Evolutionary conservation across 495 filamentous ascomycete species (phyloP).

Genomic region (Sordaria brevicollis): DNA sequence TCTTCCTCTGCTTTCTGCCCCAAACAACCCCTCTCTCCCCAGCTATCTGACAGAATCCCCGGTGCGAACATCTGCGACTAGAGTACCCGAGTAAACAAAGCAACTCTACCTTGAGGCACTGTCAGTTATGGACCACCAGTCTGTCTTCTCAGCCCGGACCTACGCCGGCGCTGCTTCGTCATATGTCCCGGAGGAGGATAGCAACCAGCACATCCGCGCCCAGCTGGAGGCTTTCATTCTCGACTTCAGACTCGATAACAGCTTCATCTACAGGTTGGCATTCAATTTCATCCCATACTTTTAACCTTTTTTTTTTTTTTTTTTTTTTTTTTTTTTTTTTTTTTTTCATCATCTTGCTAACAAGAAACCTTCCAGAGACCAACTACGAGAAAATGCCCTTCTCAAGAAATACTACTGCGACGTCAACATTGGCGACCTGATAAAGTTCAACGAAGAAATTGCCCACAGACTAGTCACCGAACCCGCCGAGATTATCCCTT

Average conservation of each 20-base stretch:
- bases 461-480: slow-evolving; percentile 85
- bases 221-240: slow-evolving; percentile 76
- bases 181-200: slow-evolving; percentile 43
- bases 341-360: slow-evolving; percentile 1
- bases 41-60: background rate
- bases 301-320: background rate
- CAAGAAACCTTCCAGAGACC: slow-evolving; percentile 52
- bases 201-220: slow-evolving; percentile 46
- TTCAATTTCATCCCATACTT: slow-evolving; percentile 22
- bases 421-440: slow-evolving; percentile 91
- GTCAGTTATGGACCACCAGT: slow-evolving; percentile 70
- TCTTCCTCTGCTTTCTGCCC: background rate
- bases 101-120: background rate
- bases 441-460: slow-evolving; percentile 93
- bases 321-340: too few relatives aligned
- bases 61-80: background rate
- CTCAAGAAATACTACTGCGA: slow-evolving; percentile 95
- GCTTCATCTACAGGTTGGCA: slow-evolving; percentile 75
- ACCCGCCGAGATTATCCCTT: slow-evolving; percentile 83
- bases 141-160: slow-evolving; percentile 61
- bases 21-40: background rate
- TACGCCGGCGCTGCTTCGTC: slow-evolving; percentile 18
- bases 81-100: background rate
- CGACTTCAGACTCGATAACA: slow-evolving; percentile 90
- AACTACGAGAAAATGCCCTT: slow-evolving; percentile 89